These are phyloP conservation scores for Sphaerulina vaccinii DNA, from an alignment of 2,329 filamentous ascomycete genomes.

Conservation along the genomic window DNA sequence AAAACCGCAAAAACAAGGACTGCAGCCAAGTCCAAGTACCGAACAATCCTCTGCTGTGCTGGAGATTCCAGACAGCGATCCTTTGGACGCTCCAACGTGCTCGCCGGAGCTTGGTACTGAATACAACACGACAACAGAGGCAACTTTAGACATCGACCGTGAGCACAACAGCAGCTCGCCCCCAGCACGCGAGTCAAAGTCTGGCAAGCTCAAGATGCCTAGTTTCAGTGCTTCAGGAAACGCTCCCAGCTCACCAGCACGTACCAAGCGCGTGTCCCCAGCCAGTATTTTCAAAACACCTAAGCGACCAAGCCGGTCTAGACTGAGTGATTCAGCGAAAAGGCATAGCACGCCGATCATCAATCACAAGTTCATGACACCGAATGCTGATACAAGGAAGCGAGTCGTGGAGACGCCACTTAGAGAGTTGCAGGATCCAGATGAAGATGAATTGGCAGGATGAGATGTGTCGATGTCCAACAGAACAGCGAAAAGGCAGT, in stretches of 20 bases:
- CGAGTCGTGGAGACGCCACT: constrained; percentile 19
- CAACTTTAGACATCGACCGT: neutral
- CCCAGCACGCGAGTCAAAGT: neutral
- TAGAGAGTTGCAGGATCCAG: constrained; percentile 19
- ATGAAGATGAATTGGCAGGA: constrained; percentile 23
- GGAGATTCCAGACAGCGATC: constrained; percentile 6
- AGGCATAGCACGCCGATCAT: constrained; percentile 13
- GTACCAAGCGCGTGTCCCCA: constrained; percentile 8
- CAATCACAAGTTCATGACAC: constrained; percentile 6
- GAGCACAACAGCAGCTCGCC: neutral
- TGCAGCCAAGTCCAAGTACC: neutral
- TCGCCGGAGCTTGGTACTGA: neutral
- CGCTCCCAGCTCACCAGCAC: constrained; percentile 9
- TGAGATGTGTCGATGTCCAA: no score
- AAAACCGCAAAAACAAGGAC: neutral
- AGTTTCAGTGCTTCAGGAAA: neutral
- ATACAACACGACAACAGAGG: neutral
- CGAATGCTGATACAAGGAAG: constrained; percentile 1
- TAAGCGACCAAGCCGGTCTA: constrained; percentile 7
- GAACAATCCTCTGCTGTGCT: neutral
- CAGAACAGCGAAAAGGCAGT: no score
- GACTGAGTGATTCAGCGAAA: constrained; percentile 4
- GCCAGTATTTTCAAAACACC: constrained; percentile 16
- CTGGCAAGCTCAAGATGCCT: neutral
- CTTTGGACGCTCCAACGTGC: neutral